phyloP scores from a whole-genome alignment of 768 basidiomycete genomes.

The Trametes gibbosa region DNA sequence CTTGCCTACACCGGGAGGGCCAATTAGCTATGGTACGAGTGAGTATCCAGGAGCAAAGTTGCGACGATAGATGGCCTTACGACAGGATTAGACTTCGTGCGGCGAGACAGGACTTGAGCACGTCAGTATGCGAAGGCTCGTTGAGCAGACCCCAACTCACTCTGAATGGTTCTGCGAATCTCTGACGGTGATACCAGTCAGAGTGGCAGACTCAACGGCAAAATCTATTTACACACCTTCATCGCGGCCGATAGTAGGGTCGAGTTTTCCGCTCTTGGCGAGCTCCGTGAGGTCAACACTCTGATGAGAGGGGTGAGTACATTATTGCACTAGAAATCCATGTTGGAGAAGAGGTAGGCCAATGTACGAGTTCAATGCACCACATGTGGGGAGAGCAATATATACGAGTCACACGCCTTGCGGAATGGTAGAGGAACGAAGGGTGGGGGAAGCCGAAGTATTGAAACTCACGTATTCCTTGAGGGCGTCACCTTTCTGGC shows the following conservation, averaged over 20 bases:
- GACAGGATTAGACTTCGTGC: constrained; percentile 93
- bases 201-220: not conserved
- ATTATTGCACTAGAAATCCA: not conserved
- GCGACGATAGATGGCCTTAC: constrained; percentile 36
- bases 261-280: constrained; percentile 80
- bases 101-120: constrained; percentile 66
- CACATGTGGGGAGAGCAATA: too few relatives aligned
- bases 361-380: not conserved
- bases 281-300: constrained; percentile 83
- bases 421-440: not conserved
- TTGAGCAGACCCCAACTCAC: constrained; percentile 40
- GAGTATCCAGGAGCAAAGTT: not conserved
- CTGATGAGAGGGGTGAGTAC: constrained; percentile 33
- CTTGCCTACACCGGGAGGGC: constrained; percentile 89
- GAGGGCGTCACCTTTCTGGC: constrained; percentile 80
- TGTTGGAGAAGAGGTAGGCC: not conserved
- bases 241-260: constrained; percentile 87
- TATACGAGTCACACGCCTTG: not conserved
- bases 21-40: constrained; percentile 53
- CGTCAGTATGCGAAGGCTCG: not conserved
- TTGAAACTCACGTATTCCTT: constrained; percentile 65
- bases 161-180: constrained; percentile 89
- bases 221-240: constrained; percentile 49
- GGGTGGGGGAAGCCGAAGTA: not conserved
- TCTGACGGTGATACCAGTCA: constrained; percentile 39